These are phyloP conservation scores for Pythium biforme DNA, from an alignment of 352 stramenopile species.

Conservation along the genomic window DNA sequence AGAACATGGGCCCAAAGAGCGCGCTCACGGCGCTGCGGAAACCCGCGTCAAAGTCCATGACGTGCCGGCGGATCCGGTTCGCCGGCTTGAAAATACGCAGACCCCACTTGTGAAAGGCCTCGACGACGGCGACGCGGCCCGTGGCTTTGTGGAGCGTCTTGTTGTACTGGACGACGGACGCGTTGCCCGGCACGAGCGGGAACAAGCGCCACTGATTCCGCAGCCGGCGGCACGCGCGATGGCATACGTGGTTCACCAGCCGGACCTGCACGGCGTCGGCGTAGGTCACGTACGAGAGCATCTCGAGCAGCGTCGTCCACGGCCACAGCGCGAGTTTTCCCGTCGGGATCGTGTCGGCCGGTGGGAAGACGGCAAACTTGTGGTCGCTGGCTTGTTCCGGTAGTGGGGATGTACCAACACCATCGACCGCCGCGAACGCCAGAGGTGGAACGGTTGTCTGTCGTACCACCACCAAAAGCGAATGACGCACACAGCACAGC, in stretches of 20 bases:
- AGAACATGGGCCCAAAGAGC: slow-evolving; percentile 55
- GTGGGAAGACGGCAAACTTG: slow-evolving; percentile 30
- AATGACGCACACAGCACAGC: slow-evolving; percentile 23
- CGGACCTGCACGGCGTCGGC: slow-evolving; percentile 43
- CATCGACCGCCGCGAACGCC: background rate
- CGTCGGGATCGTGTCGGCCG: slow-evolving; percentile 22
- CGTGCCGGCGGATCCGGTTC: slow-evolving; percentile 40
- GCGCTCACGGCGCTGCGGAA: slow-evolving; percentile 51
- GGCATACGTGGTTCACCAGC: slow-evolving; percentile 37
- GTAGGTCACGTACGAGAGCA: slow-evolving; percentile 49
- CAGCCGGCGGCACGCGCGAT: slow-evolving; percentile 36
- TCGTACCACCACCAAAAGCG: slow-evolving; percentile 11
- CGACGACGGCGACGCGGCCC: slow-evolving; percentile 41
- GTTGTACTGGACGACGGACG: slow-evolving; percentile 38
- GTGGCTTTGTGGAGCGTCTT: slow-evolving; percentile 36
- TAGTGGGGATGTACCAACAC: background rate
- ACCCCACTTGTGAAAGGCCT: slow-evolving; percentile 61
- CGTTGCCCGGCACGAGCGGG: slow-evolving; percentile 34
- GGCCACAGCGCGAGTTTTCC: slow-evolving; percentile 32
- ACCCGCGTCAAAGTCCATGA: slow-evolving; percentile 55
- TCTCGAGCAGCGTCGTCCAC: slow-evolving; percentile 25
- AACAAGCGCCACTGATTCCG: slow-evolving; percentile 55
- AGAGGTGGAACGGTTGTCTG: background rate
- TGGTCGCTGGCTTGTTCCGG: slow-evolving; percentile 6
- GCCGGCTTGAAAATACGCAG: slow-evolving; percentile 44